phyloP scores from a whole-genome alignment of 805 yeast genomes.

The Tetrapisispora pingtungensis region DNA sequence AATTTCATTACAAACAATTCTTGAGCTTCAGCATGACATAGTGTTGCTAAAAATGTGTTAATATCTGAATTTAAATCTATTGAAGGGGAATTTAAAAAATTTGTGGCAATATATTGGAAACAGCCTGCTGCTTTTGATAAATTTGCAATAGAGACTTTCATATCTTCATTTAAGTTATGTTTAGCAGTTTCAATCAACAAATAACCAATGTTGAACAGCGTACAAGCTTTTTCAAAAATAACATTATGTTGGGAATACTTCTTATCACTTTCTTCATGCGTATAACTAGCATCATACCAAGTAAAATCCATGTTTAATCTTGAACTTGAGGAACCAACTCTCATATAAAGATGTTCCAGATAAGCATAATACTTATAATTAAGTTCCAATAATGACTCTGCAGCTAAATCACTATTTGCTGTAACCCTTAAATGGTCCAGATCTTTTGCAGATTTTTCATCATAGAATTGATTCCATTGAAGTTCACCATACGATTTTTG shows the following conservation, averaged over 20 bases:
- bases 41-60: constrained; percentile 47
- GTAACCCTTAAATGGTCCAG: constrained; percentile 23
- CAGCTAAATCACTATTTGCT: constrained; percentile 27
- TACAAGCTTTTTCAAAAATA: constrained; percentile 83
- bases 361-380: constrained; percentile 65
- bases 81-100: constrained; percentile 83
- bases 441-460: constrained; percentile 19
- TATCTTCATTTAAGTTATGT: constrained; percentile 30
- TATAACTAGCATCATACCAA: constrained; percentile 70
- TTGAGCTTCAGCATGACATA: constrained; percentile 82
- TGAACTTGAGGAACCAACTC: constrained; percentile 56
- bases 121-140: constrained; percentile 76
- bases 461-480: constrained; percentile 25
- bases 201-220: constrained; percentile 70
- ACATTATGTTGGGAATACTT: constrained; percentile 62
- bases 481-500: constrained; percentile 25
- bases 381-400: constrained; percentile 25
- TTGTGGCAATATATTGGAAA: constrained; percentile 59
- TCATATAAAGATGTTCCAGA: constrained; percentile 64
- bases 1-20: constrained; percentile 68
- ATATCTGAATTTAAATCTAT: constrained; percentile 63
- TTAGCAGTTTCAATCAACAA: constrained; percentile 44
- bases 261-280: constrained; percentile 12
- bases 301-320: constrained; percentile 53
- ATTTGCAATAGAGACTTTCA: constrained; percentile 48